Conservation (phyloP, 495 filamentous ascomycete genomes). For the Talaromyces stipitatus region DNA sequence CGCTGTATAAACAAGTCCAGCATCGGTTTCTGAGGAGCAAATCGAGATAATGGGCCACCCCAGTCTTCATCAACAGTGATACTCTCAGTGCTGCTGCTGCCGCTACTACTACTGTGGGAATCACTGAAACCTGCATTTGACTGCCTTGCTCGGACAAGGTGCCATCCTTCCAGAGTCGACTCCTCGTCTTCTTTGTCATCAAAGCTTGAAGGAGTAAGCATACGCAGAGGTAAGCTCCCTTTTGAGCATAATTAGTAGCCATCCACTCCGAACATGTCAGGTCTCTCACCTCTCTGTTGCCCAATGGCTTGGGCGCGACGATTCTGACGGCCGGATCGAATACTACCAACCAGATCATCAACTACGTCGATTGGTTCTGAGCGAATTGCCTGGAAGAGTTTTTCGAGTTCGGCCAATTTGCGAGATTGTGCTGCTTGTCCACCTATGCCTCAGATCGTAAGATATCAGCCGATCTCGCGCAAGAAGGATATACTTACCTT, state of each 20-base stretch:
- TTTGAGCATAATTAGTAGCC: not conserved
- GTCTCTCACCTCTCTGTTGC: not conserved
- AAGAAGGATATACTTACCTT: constrained; percentile 16
- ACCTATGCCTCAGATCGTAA: not conserved
- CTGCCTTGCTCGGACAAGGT: not conserved
- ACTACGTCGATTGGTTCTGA: constrained; percentile 28
- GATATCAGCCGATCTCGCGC: not conserved
- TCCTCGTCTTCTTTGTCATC: not conserved
- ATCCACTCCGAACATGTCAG: not conserved
- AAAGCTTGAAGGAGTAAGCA: not conserved
- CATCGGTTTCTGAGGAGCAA: constrained; percentile 2
- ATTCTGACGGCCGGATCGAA: constrained; percentile 12
- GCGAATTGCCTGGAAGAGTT: constrained; percentile 33
- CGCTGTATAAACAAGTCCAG: constrained; percentile 36
- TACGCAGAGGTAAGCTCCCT: not conserved
- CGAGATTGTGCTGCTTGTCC: constrained; percentile 2
- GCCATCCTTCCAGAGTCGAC: not conserved
- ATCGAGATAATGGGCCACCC: constrained; percentile 4
- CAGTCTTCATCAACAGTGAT: constrained; percentile 7
- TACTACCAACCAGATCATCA: constrained; percentile 25
- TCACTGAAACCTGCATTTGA: not conserved
- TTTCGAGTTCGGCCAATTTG: constrained; percentile 28
- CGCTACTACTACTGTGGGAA: constrained; percentile 2
- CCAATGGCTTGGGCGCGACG: not conserved
- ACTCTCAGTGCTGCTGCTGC: constrained; percentile 4